These are phyloP conservation scores for Miamiensis avidus DNA, from an alignment of 169 alveolate genomes.

Conservation along the genomic window DNA sequence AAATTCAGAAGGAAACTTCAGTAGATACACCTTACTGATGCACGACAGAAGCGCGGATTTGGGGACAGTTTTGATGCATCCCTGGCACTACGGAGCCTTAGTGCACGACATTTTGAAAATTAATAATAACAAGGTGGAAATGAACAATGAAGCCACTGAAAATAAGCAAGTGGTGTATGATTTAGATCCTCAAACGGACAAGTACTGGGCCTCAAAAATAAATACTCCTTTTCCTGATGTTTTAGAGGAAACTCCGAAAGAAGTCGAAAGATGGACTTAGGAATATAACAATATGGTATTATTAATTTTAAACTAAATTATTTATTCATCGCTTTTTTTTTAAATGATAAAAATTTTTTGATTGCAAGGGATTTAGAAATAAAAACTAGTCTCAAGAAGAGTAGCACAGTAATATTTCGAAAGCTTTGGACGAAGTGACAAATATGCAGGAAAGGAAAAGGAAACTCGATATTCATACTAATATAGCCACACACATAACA, in stretches of 20 bases:
- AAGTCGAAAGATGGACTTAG: background rate
- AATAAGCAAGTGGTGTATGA: background rate
- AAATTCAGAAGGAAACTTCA: slow-evolving; percentile 12
- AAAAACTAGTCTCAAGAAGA: no score
- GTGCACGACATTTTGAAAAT: slow-evolving; percentile 34
- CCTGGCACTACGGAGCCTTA: slow-evolving; percentile 38
- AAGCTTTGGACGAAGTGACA: slow-evolving; percentile 1
- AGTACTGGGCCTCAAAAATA: slow-evolving; percentile 10
- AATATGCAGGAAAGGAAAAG: slow-evolving; percentile 18
- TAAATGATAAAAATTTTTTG: no score
- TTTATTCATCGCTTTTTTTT: no score
- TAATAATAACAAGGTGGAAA: slow-evolving; percentile 30
- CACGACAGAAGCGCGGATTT: slow-evolving; percentile 36
- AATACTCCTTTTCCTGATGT: slow-evolving; percentile 22
- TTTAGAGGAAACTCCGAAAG: background rate
- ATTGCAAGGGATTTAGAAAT: no score
- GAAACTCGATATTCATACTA: slow-evolving; percentile 8
- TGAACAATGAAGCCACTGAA: slow-evolving; percentile 8
- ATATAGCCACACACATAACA: background rate
- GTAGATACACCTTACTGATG: background rate
- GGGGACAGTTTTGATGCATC: slow-evolving; percentile 28
- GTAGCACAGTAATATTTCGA: background rate
- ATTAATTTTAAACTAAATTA: no score
- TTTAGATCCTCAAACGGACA: slow-evolving; percentile 9
- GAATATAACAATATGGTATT: background rate